Base-by-base conservation (phyloP, 2,329 filamentous ascomycete species). In the Colletotrichum simmondsii region DNA sequence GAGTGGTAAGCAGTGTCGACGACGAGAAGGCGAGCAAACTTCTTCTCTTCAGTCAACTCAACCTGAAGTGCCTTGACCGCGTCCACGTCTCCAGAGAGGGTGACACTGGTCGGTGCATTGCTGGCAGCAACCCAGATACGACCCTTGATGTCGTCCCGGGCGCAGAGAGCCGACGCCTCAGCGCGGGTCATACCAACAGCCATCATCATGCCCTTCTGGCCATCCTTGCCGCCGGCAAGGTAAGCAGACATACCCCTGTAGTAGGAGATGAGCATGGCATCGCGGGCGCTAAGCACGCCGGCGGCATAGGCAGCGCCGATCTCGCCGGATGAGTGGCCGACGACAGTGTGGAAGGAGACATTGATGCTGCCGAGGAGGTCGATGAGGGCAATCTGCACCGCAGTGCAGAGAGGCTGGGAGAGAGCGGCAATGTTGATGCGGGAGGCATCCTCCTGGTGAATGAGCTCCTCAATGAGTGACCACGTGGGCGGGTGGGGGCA, bases 1-100 rank as follows among this genome's bases (percentile, higher is more conserved):
- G 86, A 88, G 76, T 88, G 87, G 63, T 88, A 88, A 0, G 86
- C 87, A 0, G 81, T 85, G 57, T 87, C 84, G 0, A 88, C 82
- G 1, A 76, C 74, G 7, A 88, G 77, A 0, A 80, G 12, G 2
- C 83, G 77, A 0, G 80, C 79, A 61, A 85, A 85, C 61, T 76
- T 82, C 1, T 77, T 57, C 10, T 81, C 76, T 4, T 76, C 74
- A 4, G 76, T 63, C 16, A 81, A 68, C 46, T 74, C 46, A 3
- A 57, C 49, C 12, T 74, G 71, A 1, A 83, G 57, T 10, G 75
- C 73, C 16, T 79, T 71, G 2, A 84, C 72, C 2, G 75, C 76
- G 2, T 58, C 59, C 2, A 57, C 56, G 35, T 80, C 78, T 1
- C 83, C 83, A 0, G 82, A 82, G 0, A 84, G 30, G 0, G 83